Percentiles rank a stretch among this genome's conserved stretches.
phyloP scores from a whole-genome alignment of 2,329 filamentous ascomycete species.

The Colletotrichum falcatum region DNA sequence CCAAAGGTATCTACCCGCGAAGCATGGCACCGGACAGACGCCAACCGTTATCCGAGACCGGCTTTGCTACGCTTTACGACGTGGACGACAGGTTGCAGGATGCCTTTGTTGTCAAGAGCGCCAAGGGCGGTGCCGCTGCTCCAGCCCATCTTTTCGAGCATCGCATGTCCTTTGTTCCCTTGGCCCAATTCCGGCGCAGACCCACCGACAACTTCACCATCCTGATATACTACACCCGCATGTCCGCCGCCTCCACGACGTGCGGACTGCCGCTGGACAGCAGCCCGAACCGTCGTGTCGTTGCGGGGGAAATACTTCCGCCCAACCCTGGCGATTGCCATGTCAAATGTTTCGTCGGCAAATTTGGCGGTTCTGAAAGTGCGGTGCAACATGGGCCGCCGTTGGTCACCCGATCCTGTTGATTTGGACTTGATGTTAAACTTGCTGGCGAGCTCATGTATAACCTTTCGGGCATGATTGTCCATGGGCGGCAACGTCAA shows the following conservation, averaged over 20 bases:
- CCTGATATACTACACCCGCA: conserved; percentile 71
- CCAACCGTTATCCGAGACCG: conserved; percentile 72
- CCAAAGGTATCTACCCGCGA: no score
- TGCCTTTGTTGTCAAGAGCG: conserved; percentile 85
- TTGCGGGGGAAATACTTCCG: conserved; percentile 68
- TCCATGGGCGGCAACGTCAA: conserved; percentile 87
- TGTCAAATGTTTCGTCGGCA: conserved; percentile 66
- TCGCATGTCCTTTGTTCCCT: conserved; percentile 84
- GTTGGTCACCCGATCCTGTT: conserved; percentile 75
- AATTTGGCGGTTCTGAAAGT: conserved; percentile 74
- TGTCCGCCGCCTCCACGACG: conserved; percentile 43
- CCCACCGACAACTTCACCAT: conserved; percentile 90
- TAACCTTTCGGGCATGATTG: conserved; percentile 77
- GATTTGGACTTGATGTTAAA: conserved; percentile 89
- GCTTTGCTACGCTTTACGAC: conserved; percentile 89
- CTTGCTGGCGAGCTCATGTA: conserved; percentile 82
- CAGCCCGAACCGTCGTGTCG: conserved; percentile 49
- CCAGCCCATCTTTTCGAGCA: conserved; percentile 99
- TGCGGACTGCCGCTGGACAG: conserved; percentile 28
- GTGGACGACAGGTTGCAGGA: conserved; percentile 85
- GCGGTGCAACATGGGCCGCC: conserved; percentile 83
- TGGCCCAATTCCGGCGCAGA: conserved; percentile 85
- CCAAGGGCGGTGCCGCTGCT: conserved; percentile 87
- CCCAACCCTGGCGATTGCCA: conserved; percentile 58
- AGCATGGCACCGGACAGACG: rapidly evolving